A percentile compares a stretch with the other conserved stretches of the same genome.
phyloP scores from a whole-genome alignment of 768 basidiomycete species.

The Auriculariales sp. region DNA sequence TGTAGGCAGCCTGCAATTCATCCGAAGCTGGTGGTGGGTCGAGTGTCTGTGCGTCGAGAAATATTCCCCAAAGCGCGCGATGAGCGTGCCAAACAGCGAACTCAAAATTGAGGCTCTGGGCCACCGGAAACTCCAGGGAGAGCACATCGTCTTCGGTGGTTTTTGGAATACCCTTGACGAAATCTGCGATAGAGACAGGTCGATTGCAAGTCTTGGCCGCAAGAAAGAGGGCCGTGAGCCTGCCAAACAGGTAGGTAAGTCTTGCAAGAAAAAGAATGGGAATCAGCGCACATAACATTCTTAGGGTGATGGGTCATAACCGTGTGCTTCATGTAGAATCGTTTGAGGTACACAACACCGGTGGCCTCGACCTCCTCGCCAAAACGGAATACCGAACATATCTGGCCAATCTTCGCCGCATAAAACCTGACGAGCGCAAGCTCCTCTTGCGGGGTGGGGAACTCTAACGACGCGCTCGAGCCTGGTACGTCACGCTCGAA shows the following conservation, averaged over 20 bases:
- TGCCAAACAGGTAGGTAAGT: constrained; percentile 24
- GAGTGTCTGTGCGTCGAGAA: constrained; percentile 73
- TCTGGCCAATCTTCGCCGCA: constrained; percentile 66
- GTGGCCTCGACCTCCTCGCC: constrained; percentile 91
- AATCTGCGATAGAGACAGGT: constrained; percentile 75
- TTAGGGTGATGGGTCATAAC: constrained; percentile 99
- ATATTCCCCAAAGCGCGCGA: constrained; percentile 75
- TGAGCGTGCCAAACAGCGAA: constrained; percentile 90
- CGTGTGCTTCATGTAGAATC: constrained; percentile 95
- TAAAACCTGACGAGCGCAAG: constrained; percentile 80
- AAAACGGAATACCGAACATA: constrained; percentile 76
- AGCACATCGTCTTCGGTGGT: constrained; percentile 74
- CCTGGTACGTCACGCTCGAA: constrained; percentile 73
- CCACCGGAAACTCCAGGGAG: constrained; percentile 88
- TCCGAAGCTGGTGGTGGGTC: constrained; percentile 13
- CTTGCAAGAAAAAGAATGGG: constrained; percentile 4
- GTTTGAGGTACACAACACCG: constrained; percentile 80
- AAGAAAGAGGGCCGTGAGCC: constrained; percentile 89
- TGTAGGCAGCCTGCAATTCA: constrained; percentile 42
- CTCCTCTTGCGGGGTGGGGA: constrained; percentile 74
- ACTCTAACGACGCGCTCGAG: constrained; percentile 56
- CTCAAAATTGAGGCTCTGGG: constrained; percentile 88
- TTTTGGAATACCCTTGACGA: constrained; percentile 70
- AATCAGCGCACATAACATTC: constrained; percentile 76
- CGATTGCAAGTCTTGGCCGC: constrained; percentile 97